Conservation (phyloP, 2,329 filamentous ascomycete genomes). For the Aspergillus ochraceoroseus region DNA sequence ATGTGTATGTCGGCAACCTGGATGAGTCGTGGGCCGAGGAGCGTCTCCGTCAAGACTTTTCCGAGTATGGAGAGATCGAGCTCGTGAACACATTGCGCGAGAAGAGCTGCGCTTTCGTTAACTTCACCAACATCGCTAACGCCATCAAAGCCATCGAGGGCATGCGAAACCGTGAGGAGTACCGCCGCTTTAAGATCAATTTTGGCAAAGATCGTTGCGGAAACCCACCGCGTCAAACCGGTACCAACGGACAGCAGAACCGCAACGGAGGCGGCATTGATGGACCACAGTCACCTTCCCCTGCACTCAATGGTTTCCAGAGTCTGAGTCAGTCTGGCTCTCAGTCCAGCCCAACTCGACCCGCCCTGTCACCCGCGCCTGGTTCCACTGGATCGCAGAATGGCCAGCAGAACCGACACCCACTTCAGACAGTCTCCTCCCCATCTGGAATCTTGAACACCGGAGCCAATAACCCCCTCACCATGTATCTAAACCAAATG, state of each 20-base stretch:
- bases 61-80: conserved; percentile 96
- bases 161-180: conserved; percentile 88
- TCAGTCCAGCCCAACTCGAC: conserved; percentile 58
- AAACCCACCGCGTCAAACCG: conserved; percentile 85
- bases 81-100: conserved; percentile 92
- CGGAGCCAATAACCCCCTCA: conserved; percentile 77
- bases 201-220: conserved; percentile 98
- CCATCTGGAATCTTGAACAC: conserved; percentile 73
- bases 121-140: conserved; percentile 99
- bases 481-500: conserved; percentile 85
- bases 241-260: conserved; percentile 60
- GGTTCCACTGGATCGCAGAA: conserved; percentile 52
- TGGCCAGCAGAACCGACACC: conserved; percentile 55
- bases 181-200: conserved; percentile 98
- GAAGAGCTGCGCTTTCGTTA: conserved; percentile 99
- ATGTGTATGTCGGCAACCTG: conserved; percentile 96
- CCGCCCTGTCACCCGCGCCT: conserved; percentile 51
- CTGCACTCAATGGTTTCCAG: conserved; percentile 55
- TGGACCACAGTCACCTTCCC: conserved; percentile 51
- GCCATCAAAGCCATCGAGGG: conserved; percentile 99
- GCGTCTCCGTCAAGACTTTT: conserved; percentile 89
- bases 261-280: conserved; percentile 56
- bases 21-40: conserved; percentile 98
- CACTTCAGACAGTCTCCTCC: conserved; percentile 52
- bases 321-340: conserved; percentile 51